Percentiles rank a stretch among this genome's conserved stretches.
Evolutionary conservation across 148 eudicot genomes (phyloP).

Genomic region (Silene conica): DNA sequence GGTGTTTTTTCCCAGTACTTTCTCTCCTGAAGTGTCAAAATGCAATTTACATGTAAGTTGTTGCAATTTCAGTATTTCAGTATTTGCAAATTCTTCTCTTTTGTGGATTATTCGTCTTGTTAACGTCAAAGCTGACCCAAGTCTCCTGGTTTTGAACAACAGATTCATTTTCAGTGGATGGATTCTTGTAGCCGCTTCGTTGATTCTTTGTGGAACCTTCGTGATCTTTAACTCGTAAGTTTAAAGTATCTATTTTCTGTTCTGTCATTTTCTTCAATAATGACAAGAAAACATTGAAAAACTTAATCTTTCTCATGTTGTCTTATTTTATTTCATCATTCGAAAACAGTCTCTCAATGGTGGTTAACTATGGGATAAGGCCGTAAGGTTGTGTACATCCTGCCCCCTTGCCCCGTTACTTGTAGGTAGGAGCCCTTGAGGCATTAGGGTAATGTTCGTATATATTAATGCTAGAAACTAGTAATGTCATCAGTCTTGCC

Average conservation of each 20-base stretch:
- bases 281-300: too few relatives aligned
- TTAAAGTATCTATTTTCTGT: not conserved
- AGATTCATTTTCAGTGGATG: slow-evolving; percentile 90
- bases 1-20: slow-evolving; percentile 52
- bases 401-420: too few relatives aligned
- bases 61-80: slow-evolving; percentile 5
- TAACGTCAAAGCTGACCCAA: not conserved
- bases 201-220: slow-evolving; percentile 82
- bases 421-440: too few relatives aligned
- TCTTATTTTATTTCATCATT: too few relatives aligned
- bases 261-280: not conserved
- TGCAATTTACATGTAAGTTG: slow-evolving; percentile 69
- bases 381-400: too few relatives aligned
- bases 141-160: slow-evolving; percentile 22
- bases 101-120: not conserved
- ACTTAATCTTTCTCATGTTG: too few relatives aligned
- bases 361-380: too few relatives aligned
- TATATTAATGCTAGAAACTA: too few relatives aligned
- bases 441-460: not conserved
- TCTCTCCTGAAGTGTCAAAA: slow-evolving; percentile 62
- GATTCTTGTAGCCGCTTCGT: slow-evolving; percentile 81
- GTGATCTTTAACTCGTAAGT: slow-evolving; percentile 78
- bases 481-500: not conserved
- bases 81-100: not conserved
- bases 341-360: too few relatives aligned